phyloP scores from a whole-genome alignment of 2,329 filamentous ascomycete genomes.

The Colletotrichum horii region DNA sequence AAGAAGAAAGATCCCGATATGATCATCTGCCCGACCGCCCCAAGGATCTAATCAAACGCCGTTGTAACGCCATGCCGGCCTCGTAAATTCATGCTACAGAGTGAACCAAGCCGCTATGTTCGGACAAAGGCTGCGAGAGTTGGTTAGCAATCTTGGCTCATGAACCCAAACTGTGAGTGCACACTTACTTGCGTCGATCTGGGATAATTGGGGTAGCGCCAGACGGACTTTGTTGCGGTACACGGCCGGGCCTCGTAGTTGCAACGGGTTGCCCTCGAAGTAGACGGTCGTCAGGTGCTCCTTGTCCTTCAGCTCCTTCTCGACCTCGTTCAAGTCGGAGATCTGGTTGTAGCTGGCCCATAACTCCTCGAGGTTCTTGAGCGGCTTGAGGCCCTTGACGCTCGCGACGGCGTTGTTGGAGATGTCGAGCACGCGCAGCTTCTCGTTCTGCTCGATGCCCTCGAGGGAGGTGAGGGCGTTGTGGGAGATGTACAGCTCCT shows the following conservation, averaged over 20 bases:
- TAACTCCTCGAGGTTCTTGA: slow-evolving; percentile 81
- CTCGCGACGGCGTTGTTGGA: slow-evolving; percentile 84
- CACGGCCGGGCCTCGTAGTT: slow-evolving; percentile 77
- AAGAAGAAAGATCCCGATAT: neutral
- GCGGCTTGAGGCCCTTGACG: slow-evolving; percentile 71
- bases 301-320: slow-evolving; percentile 80
- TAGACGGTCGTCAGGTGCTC: slow-evolving; percentile 86
- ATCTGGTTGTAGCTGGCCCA: slow-evolving; percentile 94
- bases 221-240: slow-evolving; percentile 94
- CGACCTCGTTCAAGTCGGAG: slow-evolving; percentile 80
- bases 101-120: slow-evolving; percentile 8
- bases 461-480: slow-evolving; percentile 83
- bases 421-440: slow-evolving; percentile 83
- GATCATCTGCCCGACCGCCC: neutral
- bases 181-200: slow-evolving; percentile 96
- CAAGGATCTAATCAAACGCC: slow-evolving; percentile 7
- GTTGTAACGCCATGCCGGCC: slow-evolving; percentile 15
- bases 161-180: neutral
- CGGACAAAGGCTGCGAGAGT: slow-evolving; percentile 19
- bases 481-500: slow-evolving; percentile 95
- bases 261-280: slow-evolving; percentile 93
- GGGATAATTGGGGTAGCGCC: slow-evolving; percentile 83
- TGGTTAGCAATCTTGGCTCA: neutral
- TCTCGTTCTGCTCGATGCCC: slow-evolving; percentile 70
- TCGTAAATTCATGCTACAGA: slow-evolving; percentile 5